phyloP scores from a whole-genome alignment of 768 basidiomycete genomes.

The Rhodotorula diobovata region DNA sequence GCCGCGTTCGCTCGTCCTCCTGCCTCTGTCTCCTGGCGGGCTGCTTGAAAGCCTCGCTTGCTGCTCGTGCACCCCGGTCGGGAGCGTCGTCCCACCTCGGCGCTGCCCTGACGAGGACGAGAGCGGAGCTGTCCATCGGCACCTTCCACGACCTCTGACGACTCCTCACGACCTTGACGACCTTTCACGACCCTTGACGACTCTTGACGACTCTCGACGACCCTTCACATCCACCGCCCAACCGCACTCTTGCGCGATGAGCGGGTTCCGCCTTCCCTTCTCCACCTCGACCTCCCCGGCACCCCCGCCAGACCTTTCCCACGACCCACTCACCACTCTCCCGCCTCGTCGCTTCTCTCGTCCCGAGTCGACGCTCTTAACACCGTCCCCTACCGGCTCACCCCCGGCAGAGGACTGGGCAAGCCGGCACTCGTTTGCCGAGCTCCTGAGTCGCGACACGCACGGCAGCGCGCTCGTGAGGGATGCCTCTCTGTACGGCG shows the following conservation, averaged over 20 bases:
- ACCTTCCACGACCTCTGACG: neutral
- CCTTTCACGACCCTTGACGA: neutral
- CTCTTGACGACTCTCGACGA: slow-evolving; percentile 2
- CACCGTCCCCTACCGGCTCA: neutral
- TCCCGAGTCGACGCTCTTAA: neutral
- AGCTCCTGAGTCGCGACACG: neutral
- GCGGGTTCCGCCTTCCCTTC: neutral
- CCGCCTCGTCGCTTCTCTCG: neutral
- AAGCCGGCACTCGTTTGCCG: neutral
- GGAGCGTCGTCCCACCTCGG: no score
- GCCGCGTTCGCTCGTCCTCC: no score
- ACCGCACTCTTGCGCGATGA: no score
- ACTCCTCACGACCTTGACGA: neutral
- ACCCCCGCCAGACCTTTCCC: neutral
- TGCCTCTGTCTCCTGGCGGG: no score
- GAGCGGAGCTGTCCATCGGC: neutral
- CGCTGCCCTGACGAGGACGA: no score
- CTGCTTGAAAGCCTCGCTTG: no score
- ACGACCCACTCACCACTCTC: neutral
- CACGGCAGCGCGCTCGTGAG: neutral
- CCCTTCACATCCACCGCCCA: neutral
- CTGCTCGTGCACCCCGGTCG: no score
- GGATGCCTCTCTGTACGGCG: neutral
- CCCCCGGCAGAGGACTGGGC: neutral
- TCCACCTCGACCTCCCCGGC: neutral